Evolutionary conservation across 768 basidiomycete species (phyloP).

Genomic region (Mycena leptocephala): DNA sequence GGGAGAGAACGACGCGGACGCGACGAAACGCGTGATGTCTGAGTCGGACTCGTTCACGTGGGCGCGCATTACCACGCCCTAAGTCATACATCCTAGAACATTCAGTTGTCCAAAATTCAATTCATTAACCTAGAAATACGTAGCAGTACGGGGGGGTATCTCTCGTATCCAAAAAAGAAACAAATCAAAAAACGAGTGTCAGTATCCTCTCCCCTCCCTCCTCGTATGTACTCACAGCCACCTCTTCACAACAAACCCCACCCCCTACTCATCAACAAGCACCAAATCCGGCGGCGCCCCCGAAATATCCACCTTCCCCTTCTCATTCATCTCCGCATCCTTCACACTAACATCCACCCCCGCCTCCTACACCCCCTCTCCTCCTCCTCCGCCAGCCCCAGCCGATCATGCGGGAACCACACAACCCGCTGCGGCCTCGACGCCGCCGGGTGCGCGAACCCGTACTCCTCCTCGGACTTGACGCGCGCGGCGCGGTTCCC

Average conservation of each 20-base stretch:
- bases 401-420: slow-evolving; percentile 87
- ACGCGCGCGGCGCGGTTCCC: slow-evolving; percentile 25
- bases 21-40: too few species aligned
- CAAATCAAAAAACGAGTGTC: too few species aligned
- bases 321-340: slow-evolving; percentile 73
- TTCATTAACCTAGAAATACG: background rate
- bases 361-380: slow-evolving; percentile 65
- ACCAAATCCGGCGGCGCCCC: slow-evolving; percentile 55
- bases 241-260: too few species aligned
- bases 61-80: too few species aligned
- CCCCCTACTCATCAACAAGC: slow-evolving; percentile 34
- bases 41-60: too few species aligned
- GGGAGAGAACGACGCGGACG: too few species aligned
- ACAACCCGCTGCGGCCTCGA: slow-evolving; percentile 81
- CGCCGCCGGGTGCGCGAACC: slow-evolving; percentile 92
- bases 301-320: slow-evolving; percentile 65
- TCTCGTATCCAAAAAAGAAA: too few species aligned
- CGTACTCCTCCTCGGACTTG: slow-evolving; percentile 63
- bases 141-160: background rate
- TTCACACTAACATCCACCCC: slow-evolving; percentile 67
- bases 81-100: too few species aligned
- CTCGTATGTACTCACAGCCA: too few species aligned
- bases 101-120: too few species aligned
- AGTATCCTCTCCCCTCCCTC: too few species aligned
- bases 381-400: slow-evolving; percentile 78